Evolutionary conservation across 352 stramenopile genomes (phyloP).

Genomic region (Globisporangium uncinulatum): DNA sequence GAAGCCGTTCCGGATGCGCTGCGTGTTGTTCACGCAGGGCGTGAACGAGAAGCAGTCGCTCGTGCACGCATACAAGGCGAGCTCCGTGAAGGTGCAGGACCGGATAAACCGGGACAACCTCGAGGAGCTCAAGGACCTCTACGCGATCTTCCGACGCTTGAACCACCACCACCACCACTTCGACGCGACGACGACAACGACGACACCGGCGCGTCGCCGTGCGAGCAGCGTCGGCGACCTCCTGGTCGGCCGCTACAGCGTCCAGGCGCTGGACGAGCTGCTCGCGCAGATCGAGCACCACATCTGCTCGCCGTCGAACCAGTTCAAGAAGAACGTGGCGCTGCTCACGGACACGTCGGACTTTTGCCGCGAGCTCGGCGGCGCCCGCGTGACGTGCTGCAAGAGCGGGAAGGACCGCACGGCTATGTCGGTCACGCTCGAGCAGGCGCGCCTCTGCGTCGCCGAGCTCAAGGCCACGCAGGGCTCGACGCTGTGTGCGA

Average conservation of each 20-base stretch:
- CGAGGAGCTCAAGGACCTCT: slow-evolving; percentile 55
- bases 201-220: slow-evolving; percentile 5
- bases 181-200: background rate
- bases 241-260: slow-evolving; percentile 19
- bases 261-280: slow-evolving; percentile 61
- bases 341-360: slow-evolving; percentile 79
- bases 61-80: slow-evolving; percentile 71
- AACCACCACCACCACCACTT: slow-evolving; percentile 19
- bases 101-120: slow-evolving; percentile 81
- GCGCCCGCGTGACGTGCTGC: slow-evolving; percentile 93
- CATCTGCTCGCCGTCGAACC: slow-evolving; percentile 54
- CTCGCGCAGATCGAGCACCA: slow-evolving; percentile 67
- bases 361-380: slow-evolving; percentile 84
- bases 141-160: slow-evolving; percentile 43
- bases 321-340: slow-evolving; percentile 81
- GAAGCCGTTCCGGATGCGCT: slow-evolving; percentile 47
- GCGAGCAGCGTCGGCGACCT: slow-evolving; percentile 13
- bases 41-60: slow-evolving; percentile 86
- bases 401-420: slow-evolving; percentile 98
- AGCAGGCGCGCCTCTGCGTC: slow-evolving; percentile 75
- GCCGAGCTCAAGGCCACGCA: slow-evolving; percentile 53
- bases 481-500: slow-evolving; percentile 48
- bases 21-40: slow-evolving; percentile 75
- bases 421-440: slow-evolving; percentile 96
- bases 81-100: slow-evolving; percentile 70